These are phyloP conservation scores for Daldinia bambusicola DNA, from an alignment of 495 filamentous ascomycete species.

Conservation along the genomic window DNA sequence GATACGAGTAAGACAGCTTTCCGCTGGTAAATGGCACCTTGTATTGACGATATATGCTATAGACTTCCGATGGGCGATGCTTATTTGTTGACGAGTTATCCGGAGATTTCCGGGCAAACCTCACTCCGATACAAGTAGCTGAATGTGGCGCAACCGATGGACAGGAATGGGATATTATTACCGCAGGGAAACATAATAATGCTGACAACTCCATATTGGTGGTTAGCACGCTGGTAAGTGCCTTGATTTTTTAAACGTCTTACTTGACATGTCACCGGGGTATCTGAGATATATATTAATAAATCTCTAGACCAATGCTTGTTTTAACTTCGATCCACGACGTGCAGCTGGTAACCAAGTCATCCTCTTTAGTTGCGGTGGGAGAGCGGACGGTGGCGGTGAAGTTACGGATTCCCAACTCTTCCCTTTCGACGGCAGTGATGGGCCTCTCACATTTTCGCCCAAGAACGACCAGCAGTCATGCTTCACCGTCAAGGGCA, in stretches of 20 bases:
- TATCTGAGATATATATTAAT: not conserved
- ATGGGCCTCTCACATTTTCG: conserved; percentile 54
- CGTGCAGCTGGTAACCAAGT: conserved; percentile 60
- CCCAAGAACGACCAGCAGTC: conserved; percentile 56
- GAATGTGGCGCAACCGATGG: conserved; percentile 60
- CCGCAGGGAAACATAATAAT: conserved; percentile 61
- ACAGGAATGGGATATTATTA: conserved; percentile 66
- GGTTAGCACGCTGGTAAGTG: conserved; percentile 61
- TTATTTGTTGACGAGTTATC: conserved; percentile 64
- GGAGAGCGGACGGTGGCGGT: conserved; percentile 64
- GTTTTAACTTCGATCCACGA: conserved; percentile 64
- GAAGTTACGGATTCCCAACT: conserved; percentile 61
- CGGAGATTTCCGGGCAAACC: conserved; percentile 66
- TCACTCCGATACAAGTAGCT: conserved; percentile 63
- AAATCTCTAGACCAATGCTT: conserved; percentile 61
- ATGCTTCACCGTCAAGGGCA: conserved; percentile 59
- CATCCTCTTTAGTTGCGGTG: conserved; percentile 65
- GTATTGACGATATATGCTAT: conserved; percentile 9
- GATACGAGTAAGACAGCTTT: conserved; percentile 55
- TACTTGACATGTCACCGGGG: not conserved
- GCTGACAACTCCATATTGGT: conserved; percentile 56
- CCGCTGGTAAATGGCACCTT: too few species aligned
- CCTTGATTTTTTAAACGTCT: not conserved
- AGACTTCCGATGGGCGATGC: conserved; percentile 64
- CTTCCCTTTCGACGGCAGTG: conserved; percentile 56